Percentiles rank a stretch among this genome's conserved stretches.
phyloP scores from a whole-genome alignment of 2,329 filamentous ascomycete genomes.

The Monosporascus sp. region DNA sequence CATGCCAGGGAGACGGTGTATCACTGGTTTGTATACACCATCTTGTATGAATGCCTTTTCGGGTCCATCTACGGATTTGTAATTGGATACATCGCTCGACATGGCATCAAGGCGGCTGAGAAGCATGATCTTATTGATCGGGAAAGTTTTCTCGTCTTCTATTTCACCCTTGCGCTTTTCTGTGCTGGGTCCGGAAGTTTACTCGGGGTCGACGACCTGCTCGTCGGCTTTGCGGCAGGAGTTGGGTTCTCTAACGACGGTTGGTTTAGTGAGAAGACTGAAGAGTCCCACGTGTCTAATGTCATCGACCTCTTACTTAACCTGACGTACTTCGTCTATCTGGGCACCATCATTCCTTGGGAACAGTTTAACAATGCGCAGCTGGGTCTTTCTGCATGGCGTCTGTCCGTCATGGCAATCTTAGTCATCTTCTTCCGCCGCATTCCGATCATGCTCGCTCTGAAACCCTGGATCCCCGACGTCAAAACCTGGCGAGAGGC shows the following conservation, averaged over 20 bases:
- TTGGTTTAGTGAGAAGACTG: conserved; percentile 97
- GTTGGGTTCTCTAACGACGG: conserved; percentile 99
- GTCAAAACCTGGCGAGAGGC: conserved; percentile 98
- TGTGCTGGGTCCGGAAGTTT: conserved; percentile 91
- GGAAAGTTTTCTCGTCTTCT: conserved; percentile 97
- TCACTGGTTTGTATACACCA: conserved; percentile 84
- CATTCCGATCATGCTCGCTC: conserved; percentile 85
- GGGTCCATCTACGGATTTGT: conserved; percentile 83
- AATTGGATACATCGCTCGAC: conserved; percentile 84
- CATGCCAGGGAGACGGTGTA: conserved; percentile 65
- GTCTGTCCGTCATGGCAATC: conserved; percentile 86
- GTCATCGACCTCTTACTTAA: conserved; percentile 97
- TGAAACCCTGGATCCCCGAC: conserved; percentile 93
- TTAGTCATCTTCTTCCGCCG: conserved; percentile 93
- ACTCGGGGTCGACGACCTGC: conserved; percentile 84
- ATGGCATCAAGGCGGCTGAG: conserved; percentile 85
- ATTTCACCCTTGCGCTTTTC: conserved; percentile 94
- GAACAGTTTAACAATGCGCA: conserved; percentile 73
- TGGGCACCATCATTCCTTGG: conserved; percentile 97
- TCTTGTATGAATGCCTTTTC: conserved; percentile 94
- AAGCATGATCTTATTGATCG: conserved; percentile 81
- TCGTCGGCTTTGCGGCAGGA: conserved; percentile 90
- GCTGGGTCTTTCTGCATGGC: conserved; percentile 79
- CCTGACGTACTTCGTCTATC: conserved; percentile 95
- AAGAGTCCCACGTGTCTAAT: conserved; percentile 98